These are phyloP conservation scores for Termitomyces sp. DNA, from an alignment of 768 basidiomycete species.

Conservation along the genomic window DNA sequence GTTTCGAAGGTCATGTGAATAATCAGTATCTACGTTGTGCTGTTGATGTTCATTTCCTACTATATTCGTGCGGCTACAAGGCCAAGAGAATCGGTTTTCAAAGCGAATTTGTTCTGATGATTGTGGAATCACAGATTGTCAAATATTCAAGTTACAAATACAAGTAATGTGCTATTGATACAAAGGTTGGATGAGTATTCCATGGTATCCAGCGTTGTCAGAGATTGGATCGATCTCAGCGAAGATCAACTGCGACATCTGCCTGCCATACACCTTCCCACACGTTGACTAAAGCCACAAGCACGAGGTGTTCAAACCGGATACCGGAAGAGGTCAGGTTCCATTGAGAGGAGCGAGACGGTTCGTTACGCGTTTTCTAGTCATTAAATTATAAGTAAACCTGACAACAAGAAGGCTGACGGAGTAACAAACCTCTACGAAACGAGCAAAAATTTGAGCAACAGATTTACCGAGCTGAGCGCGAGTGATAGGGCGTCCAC, in stretches of 20 bases:
- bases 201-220: background rate
- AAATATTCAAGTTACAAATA: background rate
- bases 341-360: constrained; percentile 20
- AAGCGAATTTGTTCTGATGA: no score
- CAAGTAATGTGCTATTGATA: background rate
- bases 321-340: constrained; percentile 29
- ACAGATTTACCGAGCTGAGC: constrained; percentile 34
- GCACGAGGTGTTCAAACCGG: constrained; percentile 35
- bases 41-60: no score
- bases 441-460: constrained; percentile 32
- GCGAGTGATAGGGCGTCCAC: constrained; percentile 35
- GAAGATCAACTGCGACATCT: constrained; percentile 35
- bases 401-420: background rate
- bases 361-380: background rate
- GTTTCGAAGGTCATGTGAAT: no score
- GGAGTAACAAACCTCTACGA: constrained; percentile 30
- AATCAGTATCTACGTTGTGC: no score
- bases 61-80: no score
- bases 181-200: background rate
- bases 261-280: constrained; percentile 7
- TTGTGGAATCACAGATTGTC: no score
- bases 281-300: constrained; percentile 27
- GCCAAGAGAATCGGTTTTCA: no score
- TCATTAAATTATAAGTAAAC: background rate
- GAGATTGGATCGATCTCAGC: background rate